phyloP scores from a whole-genome alignment of 306 rosid genomes.

The Lathyrus oleraceus region DNA sequence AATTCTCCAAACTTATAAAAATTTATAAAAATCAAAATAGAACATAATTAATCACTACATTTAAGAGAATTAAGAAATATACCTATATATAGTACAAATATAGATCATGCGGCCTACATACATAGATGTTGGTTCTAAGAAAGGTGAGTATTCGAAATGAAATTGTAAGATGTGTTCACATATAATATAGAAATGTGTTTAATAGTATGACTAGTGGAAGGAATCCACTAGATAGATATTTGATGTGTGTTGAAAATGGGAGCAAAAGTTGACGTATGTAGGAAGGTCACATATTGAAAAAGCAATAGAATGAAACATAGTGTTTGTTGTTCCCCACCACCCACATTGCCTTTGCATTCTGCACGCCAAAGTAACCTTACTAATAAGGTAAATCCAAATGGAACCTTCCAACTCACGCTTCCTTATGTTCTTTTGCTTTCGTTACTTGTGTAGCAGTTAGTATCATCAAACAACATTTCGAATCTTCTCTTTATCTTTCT shows the following conservation, averaged over 20 bases:
- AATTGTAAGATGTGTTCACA: too few relatives aligned
- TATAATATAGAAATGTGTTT: too few relatives aligned
- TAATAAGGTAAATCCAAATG: constrained; percentile 3
- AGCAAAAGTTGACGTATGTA: not conserved
- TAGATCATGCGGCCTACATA: too few relatives aligned
- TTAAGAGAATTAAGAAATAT: too few relatives aligned
- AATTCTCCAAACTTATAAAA: too few relatives aligned
- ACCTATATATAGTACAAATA: too few relatives aligned
- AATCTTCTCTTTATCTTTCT: constrained; percentile 12
- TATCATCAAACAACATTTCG: constrained; percentile 1
- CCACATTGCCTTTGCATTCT: not conserved
- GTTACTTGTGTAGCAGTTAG: not conserved
- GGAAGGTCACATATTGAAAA: constrained; percentile 4
- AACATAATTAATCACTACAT: too few relatives aligned
- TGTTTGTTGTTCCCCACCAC: not conserved
- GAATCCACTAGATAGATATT: not conserved
- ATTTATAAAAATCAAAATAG: too few relatives aligned
- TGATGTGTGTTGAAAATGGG: not conserved
- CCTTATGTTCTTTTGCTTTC: constrained; percentile 26
- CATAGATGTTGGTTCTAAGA: too few relatives aligned
- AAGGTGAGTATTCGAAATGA: too few relatives aligned
- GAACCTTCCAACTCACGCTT: constrained; percentile 39
- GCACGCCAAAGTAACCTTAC: not conserved
- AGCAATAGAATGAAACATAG: not conserved
- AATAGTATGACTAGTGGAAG: not conserved